phyloP scores from a whole-genome alignment of 2,329 filamentous ascomycete genomes.

The Aspergillus sp. region DNA sequence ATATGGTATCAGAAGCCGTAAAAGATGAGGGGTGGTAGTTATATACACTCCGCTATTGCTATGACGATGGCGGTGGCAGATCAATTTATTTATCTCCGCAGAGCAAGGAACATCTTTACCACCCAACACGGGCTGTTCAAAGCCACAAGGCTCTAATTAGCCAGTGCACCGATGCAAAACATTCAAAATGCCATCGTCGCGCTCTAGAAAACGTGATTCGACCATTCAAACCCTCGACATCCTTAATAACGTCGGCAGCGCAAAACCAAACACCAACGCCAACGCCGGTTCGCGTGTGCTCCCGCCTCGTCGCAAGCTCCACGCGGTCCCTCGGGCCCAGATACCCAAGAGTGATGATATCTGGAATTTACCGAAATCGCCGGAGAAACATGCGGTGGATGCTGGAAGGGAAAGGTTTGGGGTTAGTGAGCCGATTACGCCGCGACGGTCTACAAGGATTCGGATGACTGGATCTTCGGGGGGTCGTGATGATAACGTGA shows the following conservation, averaged over 20 bases:
- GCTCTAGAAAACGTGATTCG: constrained; percentile 9
- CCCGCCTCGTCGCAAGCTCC: background rate
- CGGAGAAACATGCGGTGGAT: background rate
- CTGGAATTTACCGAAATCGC: constrained; percentile 6
- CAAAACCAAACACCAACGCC: background rate
- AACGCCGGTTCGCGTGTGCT: constrained; percentile 3
- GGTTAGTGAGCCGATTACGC: constrained; percentile 2
- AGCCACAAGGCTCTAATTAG: too few relatives aligned
- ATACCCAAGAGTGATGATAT: constrained; percentile 4
- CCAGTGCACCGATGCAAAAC: too few relatives aligned
- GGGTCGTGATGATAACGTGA: background rate
- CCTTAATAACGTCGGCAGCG: constrained; percentile 15
- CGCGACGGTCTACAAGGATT: constrained; percentile 8
- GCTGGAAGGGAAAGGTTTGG: background rate
- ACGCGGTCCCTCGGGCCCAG: background rate
- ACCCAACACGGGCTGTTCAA: too few relatives aligned
- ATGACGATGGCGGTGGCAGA: background rate
- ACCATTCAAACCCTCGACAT: constrained; percentile 13
- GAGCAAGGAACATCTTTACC: background rate
- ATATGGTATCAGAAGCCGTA: background rate
- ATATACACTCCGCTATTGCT: background rate
- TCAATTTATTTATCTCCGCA: too few relatives aligned
- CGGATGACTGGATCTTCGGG: background rate
- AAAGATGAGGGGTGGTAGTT: background rate
- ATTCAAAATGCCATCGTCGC: constrained; percentile 7